Conservation (phyloP, 1,139 yeast genomes). For the Pneumocystis canis region DNA sequence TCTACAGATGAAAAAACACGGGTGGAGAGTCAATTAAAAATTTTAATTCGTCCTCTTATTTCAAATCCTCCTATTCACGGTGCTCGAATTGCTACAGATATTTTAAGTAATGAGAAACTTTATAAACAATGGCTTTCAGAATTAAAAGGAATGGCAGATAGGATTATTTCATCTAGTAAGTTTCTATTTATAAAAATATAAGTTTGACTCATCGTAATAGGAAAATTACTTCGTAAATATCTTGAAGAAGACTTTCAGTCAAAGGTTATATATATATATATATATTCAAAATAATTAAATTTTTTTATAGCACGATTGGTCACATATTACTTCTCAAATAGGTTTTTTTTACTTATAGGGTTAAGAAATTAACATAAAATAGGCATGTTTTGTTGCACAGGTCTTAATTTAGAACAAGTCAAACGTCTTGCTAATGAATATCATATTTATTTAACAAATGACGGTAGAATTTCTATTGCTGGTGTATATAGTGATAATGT, state of each 20-base stretch:
- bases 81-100: conserved; percentile 74
- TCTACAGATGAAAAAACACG: conserved; percentile 27
- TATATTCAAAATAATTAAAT: not conserved
- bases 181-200: conserved; percentile 12
- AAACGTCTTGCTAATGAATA: conserved; percentile 60
- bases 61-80: conserved; percentile 96
- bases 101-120: conserved; percentile 51
- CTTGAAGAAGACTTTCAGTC: conserved; percentile 48
- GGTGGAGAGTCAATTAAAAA: conserved; percentile 66
- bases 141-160: conserved; percentile 72
- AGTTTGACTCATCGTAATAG: not conserved
- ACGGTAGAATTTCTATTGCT: conserved; percentile 83
- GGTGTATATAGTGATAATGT: conserved; percentile 76
- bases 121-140: conserved; percentile 71
- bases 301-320: conserved; percentile 52
- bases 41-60: conserved; percentile 65
- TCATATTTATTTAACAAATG: conserved; percentile 44
- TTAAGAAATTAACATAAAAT: conserved; percentile 37
- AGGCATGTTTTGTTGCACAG: conserved; percentile 96
- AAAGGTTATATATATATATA: conserved; percentile 26
- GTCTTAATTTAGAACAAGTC: conserved; percentile 67
- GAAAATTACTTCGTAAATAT: conserved; percentile 37
- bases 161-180: conserved; percentile 67
- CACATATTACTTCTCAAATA: conserved; percentile 48
- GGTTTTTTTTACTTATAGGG: not conserved